A percentile compares a stretch with the other conserved stretches of the same genome.
Conservation (phyloP, 345 rosid genomes). For the Euphorbia peplus region DNA sequence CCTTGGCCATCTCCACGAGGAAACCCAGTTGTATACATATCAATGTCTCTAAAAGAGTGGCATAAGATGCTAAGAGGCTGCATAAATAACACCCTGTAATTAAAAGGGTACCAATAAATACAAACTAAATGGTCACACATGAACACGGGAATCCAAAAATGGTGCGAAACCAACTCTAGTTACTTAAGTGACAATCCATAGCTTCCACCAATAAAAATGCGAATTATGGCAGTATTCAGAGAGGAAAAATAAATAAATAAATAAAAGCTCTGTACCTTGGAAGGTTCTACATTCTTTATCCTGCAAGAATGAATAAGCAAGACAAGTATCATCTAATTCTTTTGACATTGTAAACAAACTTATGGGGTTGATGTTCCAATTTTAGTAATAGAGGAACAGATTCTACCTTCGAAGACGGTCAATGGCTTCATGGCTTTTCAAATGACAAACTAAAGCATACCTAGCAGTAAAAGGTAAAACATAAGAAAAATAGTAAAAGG, state of each 20-base stretch:
- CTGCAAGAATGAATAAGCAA: constrained; percentile 43
- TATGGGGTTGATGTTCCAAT: background rate
- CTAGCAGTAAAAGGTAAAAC: constrained; percentile 29
- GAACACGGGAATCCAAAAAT: background rate
- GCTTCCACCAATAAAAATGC: background rate
- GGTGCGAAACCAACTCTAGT: background rate
- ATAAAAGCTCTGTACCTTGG: constrained; percentile 50
- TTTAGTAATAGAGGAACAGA: background rate
- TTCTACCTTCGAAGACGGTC: constrained; percentile 87
- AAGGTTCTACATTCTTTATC: constrained; percentile 70
- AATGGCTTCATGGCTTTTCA: constrained; percentile 66
- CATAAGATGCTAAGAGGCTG: constrained; percentile 97
- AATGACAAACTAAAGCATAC: constrained; percentile 71
- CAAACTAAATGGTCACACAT: background rate
- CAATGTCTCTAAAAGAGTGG: constrained; percentile 75
- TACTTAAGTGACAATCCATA: background rate
- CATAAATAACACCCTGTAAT: constrained; percentile 20
- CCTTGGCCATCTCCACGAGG: constrained; percentile 88
- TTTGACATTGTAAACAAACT: constrained; percentile 2
- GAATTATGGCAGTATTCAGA: background rate
- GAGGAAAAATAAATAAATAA: no score
- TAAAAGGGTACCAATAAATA: background rate
- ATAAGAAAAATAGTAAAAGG: background rate
- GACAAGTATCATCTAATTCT: constrained; percentile 6
- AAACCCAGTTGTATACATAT: constrained; percentile 70